phyloP scores from a whole-genome alignment of 768 basidiomycete genomes.

The Tylopilus balloui region DNA sequence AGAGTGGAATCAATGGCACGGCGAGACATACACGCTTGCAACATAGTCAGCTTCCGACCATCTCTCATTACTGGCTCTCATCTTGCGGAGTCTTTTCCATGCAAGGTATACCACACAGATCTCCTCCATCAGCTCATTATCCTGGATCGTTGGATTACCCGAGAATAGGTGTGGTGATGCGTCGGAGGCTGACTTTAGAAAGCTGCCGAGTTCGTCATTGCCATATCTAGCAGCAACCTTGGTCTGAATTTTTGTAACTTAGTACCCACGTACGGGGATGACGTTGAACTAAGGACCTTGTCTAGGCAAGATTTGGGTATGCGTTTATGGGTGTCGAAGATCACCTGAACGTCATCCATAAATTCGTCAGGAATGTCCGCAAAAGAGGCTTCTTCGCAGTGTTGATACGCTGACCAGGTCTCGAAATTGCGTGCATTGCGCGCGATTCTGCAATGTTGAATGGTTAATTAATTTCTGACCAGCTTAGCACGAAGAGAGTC shows the following conservation, averaged over 20 bases:
- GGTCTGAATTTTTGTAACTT: conserved; percentile 2
- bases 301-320: conserved; percentile 43
- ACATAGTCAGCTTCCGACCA: conserved; percentile 54
- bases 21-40: conserved; percentile 45
- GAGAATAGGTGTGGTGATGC: conserved; percentile 40
- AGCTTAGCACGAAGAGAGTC: neutral
- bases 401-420: conserved; percentile 46
- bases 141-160: conserved; percentile 14
- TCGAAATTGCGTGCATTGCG: conserved; percentile 46
- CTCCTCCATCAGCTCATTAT: conserved; percentile 33
- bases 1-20: neutral
- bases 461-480: conserved; percentile 1
- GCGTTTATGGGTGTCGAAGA: conserved; percentile 36
- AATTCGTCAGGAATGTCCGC: conserved; percentile 41
- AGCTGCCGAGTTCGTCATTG: conserved; percentile 16
- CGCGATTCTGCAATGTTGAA: conserved; percentile 38
- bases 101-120: conserved; percentile 40
- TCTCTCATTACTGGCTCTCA: conserved; percentile 43
- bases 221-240: conserved; percentile 1
- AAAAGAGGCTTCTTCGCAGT: conserved; percentile 46
- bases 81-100: conserved; percentile 41
- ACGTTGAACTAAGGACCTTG: conserved; percentile 27
- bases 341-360: conserved; percentile 31
- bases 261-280: neutral
- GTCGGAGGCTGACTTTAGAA: conserved; percentile 31